A percentile compares a stretch with the other conserved stretches of the same genome.
Conservation (phyloP, 2,329 filamentous ascomycete genomes). For the Hyphodiscus sp. region DNA sequence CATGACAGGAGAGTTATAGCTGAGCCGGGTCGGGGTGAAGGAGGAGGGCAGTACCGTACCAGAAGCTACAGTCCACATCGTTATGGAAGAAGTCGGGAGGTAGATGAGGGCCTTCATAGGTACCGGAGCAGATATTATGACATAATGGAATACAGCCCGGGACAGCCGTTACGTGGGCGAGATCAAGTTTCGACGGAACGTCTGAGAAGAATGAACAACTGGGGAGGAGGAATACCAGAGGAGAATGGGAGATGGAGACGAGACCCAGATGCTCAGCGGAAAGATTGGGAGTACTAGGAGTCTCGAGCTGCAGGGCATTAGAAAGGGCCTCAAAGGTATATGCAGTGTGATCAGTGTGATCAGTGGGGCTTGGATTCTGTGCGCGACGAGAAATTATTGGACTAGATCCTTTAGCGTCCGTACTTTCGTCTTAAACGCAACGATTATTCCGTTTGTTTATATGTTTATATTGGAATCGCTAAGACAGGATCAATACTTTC, state of each 20-base stretch:
- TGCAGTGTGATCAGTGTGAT: too few species aligned
- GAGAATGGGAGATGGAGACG: not conserved
- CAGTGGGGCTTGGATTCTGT: too few species aligned
- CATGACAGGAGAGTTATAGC: not conserved
- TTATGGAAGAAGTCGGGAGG: not conserved
- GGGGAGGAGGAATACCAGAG: not conserved
- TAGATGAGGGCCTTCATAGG: not conserved
- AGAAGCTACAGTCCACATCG: not conserved
- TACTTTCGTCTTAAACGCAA: too few species aligned
- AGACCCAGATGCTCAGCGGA: not conserved
- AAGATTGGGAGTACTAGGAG: not conserved
- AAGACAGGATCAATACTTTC: too few species aligned
- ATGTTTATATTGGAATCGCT: too few species aligned
- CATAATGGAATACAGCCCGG: not conserved
- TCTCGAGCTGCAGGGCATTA: not conserved
- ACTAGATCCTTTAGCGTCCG: too few species aligned
- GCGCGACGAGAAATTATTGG: too few species aligned
- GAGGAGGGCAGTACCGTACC: not conserved
- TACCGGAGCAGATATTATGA: not conserved
- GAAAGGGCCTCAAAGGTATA: not conserved
- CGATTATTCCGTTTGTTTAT: too few species aligned
- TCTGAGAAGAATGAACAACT: not conserved
- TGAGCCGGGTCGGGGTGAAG: not conserved
- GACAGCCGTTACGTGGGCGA: not conserved
- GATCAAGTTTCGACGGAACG: not conserved